Evolutionary conservation across 1,284 basidiomycete species (phyloP), one percentile per base, ranked within the genome.

Genomic region (Bondarzewia mesenterica): DNA sequence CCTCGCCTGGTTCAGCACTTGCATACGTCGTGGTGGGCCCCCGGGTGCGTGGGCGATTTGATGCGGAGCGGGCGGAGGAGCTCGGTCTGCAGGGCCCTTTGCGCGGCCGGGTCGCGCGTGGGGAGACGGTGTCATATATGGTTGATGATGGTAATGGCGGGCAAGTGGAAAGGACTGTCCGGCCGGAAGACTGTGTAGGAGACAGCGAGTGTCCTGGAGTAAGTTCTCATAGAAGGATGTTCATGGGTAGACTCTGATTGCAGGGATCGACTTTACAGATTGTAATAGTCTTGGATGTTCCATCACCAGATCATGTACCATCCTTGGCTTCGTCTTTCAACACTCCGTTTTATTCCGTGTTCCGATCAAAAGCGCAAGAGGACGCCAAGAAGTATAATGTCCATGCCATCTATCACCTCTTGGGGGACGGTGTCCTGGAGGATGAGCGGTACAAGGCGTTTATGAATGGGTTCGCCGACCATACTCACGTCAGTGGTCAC

Each of bases 21-120:
- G 74, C 75, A 5, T 96, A 93, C 62, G 73, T 94, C 21, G 65
- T 86, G 38, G 74, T 89, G 43, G 90, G 91, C 0, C 89, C 92
- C 0, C 73, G 73, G 2, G 71, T 84, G 35, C 80, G 91, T 3
- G 93, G 93, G n/a, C 92, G 89, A 64, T 95, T 98, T 60, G 79
- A 95, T 54, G 80, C 67, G 0, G 65, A 67, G 49, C 82, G 79
- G 54, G 90, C 93, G 0, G 60, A 71, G 5, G 75, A 69, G 27
- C 70, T 93, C 1, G 84, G 85, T 7, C 70, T 98, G 3, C 68
- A 69, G 2, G 88, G 89, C 3, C 74, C 72, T 2, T 51, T 69
- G 60, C 60, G 72, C 41, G 62, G 71, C 21, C 60, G 58, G 56
- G 66, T 78, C 23, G 75, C 71, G 48, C 75, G 57, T 54, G 88